These are phyloP conservation scores for Ilex asprella DNA, from an alignment of 257 asterid species.

Conservation along the genomic window DNA sequence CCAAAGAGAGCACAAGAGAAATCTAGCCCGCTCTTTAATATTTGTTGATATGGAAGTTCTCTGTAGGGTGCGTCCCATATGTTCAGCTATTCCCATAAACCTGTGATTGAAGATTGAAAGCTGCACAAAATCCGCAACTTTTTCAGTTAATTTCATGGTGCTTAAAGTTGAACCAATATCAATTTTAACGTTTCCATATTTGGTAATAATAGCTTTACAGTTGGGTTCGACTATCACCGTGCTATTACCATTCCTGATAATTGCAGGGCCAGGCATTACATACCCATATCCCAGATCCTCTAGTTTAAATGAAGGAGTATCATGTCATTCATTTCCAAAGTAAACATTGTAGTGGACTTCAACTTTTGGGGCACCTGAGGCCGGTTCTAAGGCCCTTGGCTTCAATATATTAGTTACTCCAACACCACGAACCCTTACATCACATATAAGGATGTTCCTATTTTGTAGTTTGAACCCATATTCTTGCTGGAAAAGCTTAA, in stretches of 20 bases:
- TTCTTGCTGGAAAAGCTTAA: slow-evolving; percentile 72
- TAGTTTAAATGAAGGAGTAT: slow-evolving; percentile 73
- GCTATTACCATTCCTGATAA: slow-evolving; percentile 94
- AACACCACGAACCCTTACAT: slow-evolving; percentile 88
- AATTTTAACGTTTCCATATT: slow-evolving; percentile 75
- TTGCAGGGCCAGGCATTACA: slow-evolving; percentile 65
- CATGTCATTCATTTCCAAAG: slow-evolving; percentile 59
- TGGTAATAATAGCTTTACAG: slow-evolving; percentile 63
- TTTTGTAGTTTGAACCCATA: slow-evolving; percentile 84
- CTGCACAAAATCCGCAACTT: slow-evolving; percentile 93
- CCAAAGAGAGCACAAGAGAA: slow-evolving; percentile 96
- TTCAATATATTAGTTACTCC: slow-evolving; percentile 82
- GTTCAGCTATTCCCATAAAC: slow-evolving; percentile 98
- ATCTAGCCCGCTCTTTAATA: slow-evolving; percentile 87
- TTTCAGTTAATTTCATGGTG: slow-evolving; percentile 39
- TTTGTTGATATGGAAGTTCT: slow-evolving; percentile 94
- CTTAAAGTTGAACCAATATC: slow-evolving; percentile 41
- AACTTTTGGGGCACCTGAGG: slow-evolving; percentile 35
- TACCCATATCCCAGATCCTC: slow-evolving; percentile 62
- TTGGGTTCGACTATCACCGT: slow-evolving; percentile 83
- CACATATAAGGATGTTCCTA: slow-evolving; percentile 75
- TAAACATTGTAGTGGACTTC: slow-evolving; percentile 53
- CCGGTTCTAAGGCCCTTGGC: slow-evolving; percentile 47
- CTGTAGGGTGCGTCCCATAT: slow-evolving; percentile 98
- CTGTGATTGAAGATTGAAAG: slow-evolving; percentile 91